Conservation (phyloP, 2,329 filamentous ascomycete species). For the Magnaporthales sp. region DNA sequence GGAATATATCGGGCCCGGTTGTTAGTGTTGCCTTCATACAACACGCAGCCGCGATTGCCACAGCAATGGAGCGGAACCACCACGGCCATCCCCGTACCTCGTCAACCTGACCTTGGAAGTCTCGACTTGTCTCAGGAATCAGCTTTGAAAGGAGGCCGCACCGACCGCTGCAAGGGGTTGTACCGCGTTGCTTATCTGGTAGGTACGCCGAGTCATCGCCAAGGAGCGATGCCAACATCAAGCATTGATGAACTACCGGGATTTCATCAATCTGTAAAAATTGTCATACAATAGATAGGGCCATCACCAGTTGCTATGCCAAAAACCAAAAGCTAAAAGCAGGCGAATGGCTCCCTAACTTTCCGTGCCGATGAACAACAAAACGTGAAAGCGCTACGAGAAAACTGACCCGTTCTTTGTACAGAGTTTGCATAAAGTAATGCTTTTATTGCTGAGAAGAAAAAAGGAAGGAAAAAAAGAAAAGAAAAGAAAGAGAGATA, state of each 20-base stretch:
- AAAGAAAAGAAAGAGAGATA: not conserved
- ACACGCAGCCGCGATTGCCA: not conserved
- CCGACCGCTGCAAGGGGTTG: not conserved
- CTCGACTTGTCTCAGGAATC: no score
- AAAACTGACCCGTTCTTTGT: not conserved
- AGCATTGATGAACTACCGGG: not conserved
- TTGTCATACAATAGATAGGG: not conserved
- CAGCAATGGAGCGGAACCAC: not conserved
- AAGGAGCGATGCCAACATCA: not conserved
- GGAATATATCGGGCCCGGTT: no score
- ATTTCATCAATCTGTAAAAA: not conserved
- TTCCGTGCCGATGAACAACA: not conserved
- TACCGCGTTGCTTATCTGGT: not conserved
- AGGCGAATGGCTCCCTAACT: not conserved
- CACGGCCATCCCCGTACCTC: not conserved
- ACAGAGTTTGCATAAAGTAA: not conserved
- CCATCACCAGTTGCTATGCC: not conserved
- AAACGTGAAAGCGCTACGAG: not conserved
- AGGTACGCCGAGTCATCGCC: not conserved
- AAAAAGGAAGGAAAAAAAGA: not conserved
- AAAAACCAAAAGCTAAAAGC: not conserved
- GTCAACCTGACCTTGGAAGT: no score
- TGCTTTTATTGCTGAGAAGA: not conserved
- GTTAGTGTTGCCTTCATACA: no score
- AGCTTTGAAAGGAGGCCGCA: no score